Conservation (phyloP, 1,139 yeast genomes). For the Pneumocystis murina region DNA sequence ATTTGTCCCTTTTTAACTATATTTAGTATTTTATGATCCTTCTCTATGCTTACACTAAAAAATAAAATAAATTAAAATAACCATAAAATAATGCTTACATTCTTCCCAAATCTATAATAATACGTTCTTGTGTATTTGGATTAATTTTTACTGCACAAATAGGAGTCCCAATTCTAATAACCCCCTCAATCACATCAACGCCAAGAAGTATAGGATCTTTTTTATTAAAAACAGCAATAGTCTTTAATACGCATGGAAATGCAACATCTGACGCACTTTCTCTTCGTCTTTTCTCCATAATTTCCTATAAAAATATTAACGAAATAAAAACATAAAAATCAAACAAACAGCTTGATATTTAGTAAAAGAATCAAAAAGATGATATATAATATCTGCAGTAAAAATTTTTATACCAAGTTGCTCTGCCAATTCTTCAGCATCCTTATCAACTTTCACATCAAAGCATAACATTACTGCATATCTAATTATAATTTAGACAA, state of each 20-base stretch:
- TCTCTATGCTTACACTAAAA: slow-evolving; percentile 50
- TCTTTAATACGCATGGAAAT: slow-evolving; percentile 88
- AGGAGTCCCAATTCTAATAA: slow-evolving; percentile 83
- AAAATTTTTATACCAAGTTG: slow-evolving; percentile 85
- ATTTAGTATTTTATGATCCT: slow-evolving; percentile 73
- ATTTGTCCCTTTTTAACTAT: slow-evolving; percentile 87
- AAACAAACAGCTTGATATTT: slow-evolving; percentile 47
- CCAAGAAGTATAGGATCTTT: slow-evolving; percentile 99
- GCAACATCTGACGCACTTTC: slow-evolving; percentile 80
- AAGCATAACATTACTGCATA: slow-evolving; percentile 89
- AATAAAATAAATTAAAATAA: slow-evolving; percentile 1
- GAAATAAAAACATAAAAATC: neutral
- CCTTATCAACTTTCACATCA: slow-evolving; percentile 92
- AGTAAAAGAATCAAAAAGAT: slow-evolving; percentile 85
- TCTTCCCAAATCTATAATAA: slow-evolving; percentile 54
- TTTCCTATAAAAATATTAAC: slow-evolving; percentile 29
- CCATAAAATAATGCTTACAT: slow-evolving; percentile 31
- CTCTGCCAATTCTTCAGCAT: slow-evolving; percentile 93
- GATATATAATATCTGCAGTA: slow-evolving; percentile 92
- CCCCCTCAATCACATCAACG: slow-evolving; percentile 90
- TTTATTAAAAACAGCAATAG: slow-evolving; percentile 91
- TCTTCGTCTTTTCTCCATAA: slow-evolving; percentile 78
- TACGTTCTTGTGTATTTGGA: slow-evolving; percentile 66
- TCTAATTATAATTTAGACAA: neutral
- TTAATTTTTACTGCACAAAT: slow-evolving; percentile 85